Conservation (phyloP, 495 filamentous ascomycete genomes). For the Podospora sp. region DNA sequence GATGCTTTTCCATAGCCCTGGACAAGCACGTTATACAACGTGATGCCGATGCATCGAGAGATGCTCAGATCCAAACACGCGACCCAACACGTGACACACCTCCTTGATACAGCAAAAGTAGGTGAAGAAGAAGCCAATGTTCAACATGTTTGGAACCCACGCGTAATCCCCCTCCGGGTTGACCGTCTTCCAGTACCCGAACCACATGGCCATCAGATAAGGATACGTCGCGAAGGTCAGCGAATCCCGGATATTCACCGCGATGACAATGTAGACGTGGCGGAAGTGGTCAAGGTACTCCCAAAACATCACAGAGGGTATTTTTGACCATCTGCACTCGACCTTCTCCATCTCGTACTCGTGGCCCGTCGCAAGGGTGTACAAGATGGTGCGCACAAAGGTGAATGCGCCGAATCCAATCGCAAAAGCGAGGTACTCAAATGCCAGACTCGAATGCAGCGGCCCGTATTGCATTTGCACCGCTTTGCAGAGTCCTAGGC, state of each 20-base stretch:
- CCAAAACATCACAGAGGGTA: background rate
- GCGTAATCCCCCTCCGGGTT: background rate
- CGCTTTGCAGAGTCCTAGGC: background rate
- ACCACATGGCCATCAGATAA: background rate
- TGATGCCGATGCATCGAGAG: background rate
- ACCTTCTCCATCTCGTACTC: background rate
- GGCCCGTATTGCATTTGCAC: constrained; percentile 3
- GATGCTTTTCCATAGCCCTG: too few relatives aligned
- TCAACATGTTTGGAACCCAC: background rate
- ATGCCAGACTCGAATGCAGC: background rate
- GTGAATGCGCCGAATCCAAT: background rate
- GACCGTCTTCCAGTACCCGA: background rate
- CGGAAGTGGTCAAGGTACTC: background rate
- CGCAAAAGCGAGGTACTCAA: constrained; percentile 6
- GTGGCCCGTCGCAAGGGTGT: background rate
- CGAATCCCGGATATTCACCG: background rate
- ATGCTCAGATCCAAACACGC: background rate
- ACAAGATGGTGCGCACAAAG: background rate
- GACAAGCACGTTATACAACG: background rate
- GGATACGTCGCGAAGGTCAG: constrained; percentile 2
- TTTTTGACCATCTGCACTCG: background rate
- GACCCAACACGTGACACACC: background rate
- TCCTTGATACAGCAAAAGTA: constrained; percentile 2
- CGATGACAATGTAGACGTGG: background rate
- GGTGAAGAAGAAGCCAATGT: constrained; percentile 7